Conservation (phyloP, 352 stramenopile genomes). For the Globisporangium mamillatum region DNA sequence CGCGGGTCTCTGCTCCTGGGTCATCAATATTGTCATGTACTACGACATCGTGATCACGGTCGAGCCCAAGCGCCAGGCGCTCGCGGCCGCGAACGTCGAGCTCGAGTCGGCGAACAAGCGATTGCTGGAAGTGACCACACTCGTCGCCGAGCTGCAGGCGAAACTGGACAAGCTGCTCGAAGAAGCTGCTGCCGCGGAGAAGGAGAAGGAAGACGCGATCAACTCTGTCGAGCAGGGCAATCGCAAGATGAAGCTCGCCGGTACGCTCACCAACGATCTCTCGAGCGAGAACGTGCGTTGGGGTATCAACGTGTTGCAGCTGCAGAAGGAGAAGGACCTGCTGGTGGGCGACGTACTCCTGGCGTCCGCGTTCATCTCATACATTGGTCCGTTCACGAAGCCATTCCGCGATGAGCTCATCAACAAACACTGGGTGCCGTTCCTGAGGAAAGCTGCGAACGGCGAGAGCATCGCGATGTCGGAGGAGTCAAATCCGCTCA, state of each 20-base stretch:
- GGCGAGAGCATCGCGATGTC: constrained; percentile 90
- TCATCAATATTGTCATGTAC: constrained; percentile 97
- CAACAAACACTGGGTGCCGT: constrained; percentile 92
- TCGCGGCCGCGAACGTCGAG: constrained; percentile 90
- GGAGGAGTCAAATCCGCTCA: constrained; percentile 84
- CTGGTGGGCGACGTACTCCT: constrained; percentile 93
- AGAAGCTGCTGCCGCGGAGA: constrained; percentile 89
- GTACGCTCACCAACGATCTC: constrained; percentile 93
- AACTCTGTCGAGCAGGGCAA: constrained; percentile 91
- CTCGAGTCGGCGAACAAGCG: constrained; percentile 90
- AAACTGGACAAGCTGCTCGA: constrained; percentile 92
- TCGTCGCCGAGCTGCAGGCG: constrained; percentile 91
- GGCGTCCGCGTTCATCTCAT: constrained; percentile 94
- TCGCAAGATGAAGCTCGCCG: constrained; percentile 94
- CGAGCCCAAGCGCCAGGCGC: constrained; percentile 91
- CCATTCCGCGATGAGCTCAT: constrained; percentile 93
- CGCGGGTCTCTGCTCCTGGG: constrained; percentile 92
- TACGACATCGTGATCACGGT: constrained; percentile 95
- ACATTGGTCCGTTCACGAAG: constrained; percentile 95
- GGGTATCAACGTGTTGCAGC: constrained; percentile 91
- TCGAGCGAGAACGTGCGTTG: constrained; percentile 95
- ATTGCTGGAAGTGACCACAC: constrained; percentile 82
- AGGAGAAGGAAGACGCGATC: constrained; percentile 92
- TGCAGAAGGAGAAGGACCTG: constrained; percentile 90
- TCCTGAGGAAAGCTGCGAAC: constrained; percentile 82